Evolutionary conservation across 2,329 filamentous ascomycete genomes (phyloP), one percentile per base, ranked within the genome.

Genomic region (Penicillium paneum): DNA sequence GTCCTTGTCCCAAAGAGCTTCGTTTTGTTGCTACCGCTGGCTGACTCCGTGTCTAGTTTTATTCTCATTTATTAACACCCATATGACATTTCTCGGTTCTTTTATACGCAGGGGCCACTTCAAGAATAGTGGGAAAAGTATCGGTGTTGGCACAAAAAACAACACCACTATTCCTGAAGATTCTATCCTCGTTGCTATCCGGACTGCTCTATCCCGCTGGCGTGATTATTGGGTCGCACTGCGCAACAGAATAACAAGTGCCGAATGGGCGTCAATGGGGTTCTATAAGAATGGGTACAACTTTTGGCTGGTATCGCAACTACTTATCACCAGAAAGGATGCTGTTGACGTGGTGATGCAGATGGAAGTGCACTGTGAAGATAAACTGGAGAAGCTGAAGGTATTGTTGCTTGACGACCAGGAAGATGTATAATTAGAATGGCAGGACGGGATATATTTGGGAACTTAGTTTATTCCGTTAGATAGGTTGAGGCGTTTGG

Each of bases 361-460:
- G 42, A 75, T 75, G 72, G 74, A 76, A 44, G 71, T 76, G n/a
- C 73, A 72, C 48, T 76, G 74, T 34, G 74, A 76, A 46, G 74
- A 76, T 59, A 76, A 76, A 50, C 54, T 76, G 36, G 66, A 72
- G 45, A 73, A 74, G 52, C 58, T 76, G 47, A 76, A 73, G 36
- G 73, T 75, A 5, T 55, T 76, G 31, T 59, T 75, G 17, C 61
- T 67, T 43, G 71, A 74, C 48, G 72, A 75, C 21, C 65, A 56
- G 43, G 53, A 61, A 26, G 53, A 61, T 34, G n/a, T 44, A n/a
- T 49, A 38, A 32, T 28, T 28, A 40, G 0, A 6, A 24, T 26
- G 24, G 13, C 13, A n/a, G 7, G 13, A 15, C 11, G 10, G 21
- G 8, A 10, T n/a, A 6, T 28, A 13, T n/a, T n/a, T 29, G 13